phyloP scores from a whole-genome alignment of 2,329 filamentous ascomycete species.

The Venturia effusa region DNA sequence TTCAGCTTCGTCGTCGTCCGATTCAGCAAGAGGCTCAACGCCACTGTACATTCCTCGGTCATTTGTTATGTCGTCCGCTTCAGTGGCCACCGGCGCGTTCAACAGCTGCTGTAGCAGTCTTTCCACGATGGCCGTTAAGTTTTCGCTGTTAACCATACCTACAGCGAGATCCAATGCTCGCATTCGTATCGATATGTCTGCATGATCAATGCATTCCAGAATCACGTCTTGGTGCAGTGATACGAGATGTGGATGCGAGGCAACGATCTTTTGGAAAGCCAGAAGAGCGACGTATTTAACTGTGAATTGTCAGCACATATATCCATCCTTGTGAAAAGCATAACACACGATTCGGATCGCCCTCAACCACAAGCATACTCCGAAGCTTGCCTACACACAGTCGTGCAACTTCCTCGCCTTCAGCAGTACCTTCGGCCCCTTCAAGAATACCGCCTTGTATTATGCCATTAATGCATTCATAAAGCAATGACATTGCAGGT shows the following conservation, averaged over 20 bases:
- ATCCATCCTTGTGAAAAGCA: slow-evolving; percentile 11
- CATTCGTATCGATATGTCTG: slow-evolving; percentile 90
- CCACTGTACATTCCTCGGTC: slow-evolving; percentile 34
- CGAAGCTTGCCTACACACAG: slow-evolving; percentile 87
- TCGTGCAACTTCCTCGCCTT: slow-evolving; percentile 82
- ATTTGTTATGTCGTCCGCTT: slow-evolving; percentile 33
- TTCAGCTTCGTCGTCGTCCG: slow-evolving; percentile 47
- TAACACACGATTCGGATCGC: slow-evolving; percentile 77
- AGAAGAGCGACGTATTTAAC: slow-evolving; percentile 96
- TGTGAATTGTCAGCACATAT: slow-evolving; percentile 24
- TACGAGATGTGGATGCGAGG: slow-evolving; percentile 79
- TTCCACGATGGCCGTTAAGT: slow-evolving; percentile 72
- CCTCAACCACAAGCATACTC: slow-evolving; percentile 87
- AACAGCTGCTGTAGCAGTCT: slow-evolving; percentile 75
- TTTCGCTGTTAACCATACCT: slow-evolving; percentile 86
- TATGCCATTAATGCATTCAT: slow-evolving; percentile 97
- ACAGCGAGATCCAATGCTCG: slow-evolving; percentile 85
- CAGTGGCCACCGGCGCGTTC: slow-evolving; percentile 49
- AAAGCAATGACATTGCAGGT: slow-evolving; percentile 92
- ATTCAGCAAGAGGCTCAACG: slow-evolving; percentile 40
- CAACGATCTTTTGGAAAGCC: slow-evolving; percentile 89
- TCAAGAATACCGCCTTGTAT: slow-evolving; percentile 93
- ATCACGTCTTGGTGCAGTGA: slow-evolving; percentile 93
- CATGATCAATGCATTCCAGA: slow-evolving; percentile 87
- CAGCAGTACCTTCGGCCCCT: slow-evolving; percentile 64